Evolutionary conservation across 2,329 filamentous ascomycete genomes (phyloP).

Genomic region (Penicillium oxalicum): DNA sequence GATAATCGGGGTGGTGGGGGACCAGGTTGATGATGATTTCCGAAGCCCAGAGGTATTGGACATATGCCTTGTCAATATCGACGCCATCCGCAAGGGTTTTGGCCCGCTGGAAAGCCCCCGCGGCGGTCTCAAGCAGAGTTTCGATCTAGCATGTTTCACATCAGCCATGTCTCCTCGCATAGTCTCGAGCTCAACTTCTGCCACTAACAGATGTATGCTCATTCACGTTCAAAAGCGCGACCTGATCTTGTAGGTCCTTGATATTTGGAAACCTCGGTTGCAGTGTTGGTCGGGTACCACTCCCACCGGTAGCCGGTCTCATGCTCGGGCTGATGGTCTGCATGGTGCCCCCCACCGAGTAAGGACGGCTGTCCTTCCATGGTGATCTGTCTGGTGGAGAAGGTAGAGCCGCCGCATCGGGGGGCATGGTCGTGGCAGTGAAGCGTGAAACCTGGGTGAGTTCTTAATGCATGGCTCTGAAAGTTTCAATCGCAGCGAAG

Average conservation of each 20-base stretch:
- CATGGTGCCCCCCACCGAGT: conserved; percentile 25
- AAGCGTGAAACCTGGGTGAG: conserved; percentile 2
- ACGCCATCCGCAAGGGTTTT: conserved; percentile 27
- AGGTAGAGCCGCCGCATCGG: conserved; percentile 35
- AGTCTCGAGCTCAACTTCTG: background rate
- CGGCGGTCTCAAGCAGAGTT: conserved; percentile 30
- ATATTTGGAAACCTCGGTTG: conserved; percentile 34
- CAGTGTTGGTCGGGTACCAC: conserved; percentile 17
- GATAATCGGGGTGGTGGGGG: conserved; percentile 68
- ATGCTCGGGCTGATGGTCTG: conserved; percentile 22
- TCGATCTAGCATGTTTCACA: conserved; percentile 24
- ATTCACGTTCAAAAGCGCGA: conserved; percentile 28
- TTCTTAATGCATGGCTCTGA: conserved; percentile 23
- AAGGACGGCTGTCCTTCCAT: conserved; percentile 27
- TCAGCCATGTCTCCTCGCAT: conserved; percentile 14
- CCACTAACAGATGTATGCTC: conserved; percentile 29
- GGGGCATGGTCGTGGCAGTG: conserved; percentile 30
- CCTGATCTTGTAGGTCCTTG: conserved; percentile 38
- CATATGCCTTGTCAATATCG: conserved; percentile 65
- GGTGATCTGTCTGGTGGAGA: conserved; percentile 30
- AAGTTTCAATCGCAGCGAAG: background rate
- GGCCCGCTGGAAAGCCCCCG: conserved; percentile 32
- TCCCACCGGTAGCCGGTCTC: conserved; percentile 21
- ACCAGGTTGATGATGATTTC: conserved; percentile 73
- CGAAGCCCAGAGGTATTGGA: conserved; percentile 76